Evolutionary conservation across 441 rosid genomes (phyloP), one percentile per base, ranked within the genome.

Genomic region (Pelargonium cotyledonis): DNA sequence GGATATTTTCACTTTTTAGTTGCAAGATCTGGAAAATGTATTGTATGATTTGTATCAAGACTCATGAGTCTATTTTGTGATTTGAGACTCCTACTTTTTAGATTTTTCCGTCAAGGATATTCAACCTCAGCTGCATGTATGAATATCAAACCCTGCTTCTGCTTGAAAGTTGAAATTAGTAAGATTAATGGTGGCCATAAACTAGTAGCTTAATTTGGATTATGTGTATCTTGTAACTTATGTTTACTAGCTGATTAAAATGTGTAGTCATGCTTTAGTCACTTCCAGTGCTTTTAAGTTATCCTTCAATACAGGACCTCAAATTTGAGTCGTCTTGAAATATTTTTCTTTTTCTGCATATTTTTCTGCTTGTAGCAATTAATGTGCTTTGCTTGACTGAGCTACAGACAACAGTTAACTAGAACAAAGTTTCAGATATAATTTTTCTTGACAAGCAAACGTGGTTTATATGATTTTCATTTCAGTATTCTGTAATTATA

Each of bases 241-340:
- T 15, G 67, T 72, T 74, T 75, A 76, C 72, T 51, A 31, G 68
- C 72, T 6, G 64, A n/a, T 16, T 8, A 16, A 55, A 55, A 55
- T 5, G 19, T 1, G 5, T 23, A 16, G 9, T 15, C 62, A 70
- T 46, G 38, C 38, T 8, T 18, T 3, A 19, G 7, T 9, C 19
- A 61, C 38, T 79, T 64, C 49, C 73, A 40, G 65, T 35, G 29
- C 8, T 8, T 31, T 31, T 31, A 2, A 31, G 38, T 31, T 31
- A 31, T 55, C 21, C 8, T 55, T 16, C 21, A 8, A 55, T 6
- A 16, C 23, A 16, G 21, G 16, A 31, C 4, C 38, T 31, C 38
- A 31, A 31, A 31, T 31, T 31, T 31, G 38, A 16, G 6, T 55
- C 23, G 6, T 55, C 58, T 16, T 1, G 23, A 55, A 55, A 8